Conservation (phyloP, 164 flowering plant species). For the Akebia trifoliata region DNA sequence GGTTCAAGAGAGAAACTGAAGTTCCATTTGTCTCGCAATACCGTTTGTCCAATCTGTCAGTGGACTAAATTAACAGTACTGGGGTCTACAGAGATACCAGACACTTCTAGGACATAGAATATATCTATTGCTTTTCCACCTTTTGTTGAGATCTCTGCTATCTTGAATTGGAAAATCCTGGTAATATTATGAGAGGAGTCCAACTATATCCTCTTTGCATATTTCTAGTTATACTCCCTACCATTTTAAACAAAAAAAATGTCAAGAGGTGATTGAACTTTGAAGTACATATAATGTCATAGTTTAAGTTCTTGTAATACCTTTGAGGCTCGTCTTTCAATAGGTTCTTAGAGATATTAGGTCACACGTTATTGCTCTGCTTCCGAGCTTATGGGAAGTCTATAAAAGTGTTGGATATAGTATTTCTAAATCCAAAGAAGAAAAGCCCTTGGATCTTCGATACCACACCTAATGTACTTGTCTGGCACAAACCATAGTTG, state of each 20-base stretch:
- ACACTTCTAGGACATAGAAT: conserved; percentile 70
- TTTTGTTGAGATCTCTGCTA: conserved; percentile 77
- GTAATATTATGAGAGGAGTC: conserved; percentile 66
- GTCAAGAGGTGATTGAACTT: no score
- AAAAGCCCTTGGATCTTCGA: conserved; percentile 28
- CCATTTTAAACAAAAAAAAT: conserved; percentile 7
- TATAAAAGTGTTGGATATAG: conserved; percentile 51
- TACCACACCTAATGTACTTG: conserved; percentile 23
- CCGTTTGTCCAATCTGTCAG: conserved; percentile 51
- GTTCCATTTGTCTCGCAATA: conserved; percentile 48
- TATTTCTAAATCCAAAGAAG: conserved; percentile 33
- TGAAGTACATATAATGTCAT: no score
- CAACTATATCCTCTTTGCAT: conserved; percentile 56
- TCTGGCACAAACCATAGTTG: conserved; percentile 44
- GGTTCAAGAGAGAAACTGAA: conserved; percentile 24
- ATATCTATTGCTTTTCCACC: conserved; percentile 64
- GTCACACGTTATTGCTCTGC: conserved; percentile 44
- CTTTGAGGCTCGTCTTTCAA: conserved; percentile 43
- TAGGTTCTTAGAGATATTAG: conserved; percentile 47
- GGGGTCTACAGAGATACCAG: conserved; percentile 68
- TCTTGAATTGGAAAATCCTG: conserved; percentile 62
- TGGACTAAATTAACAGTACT: conserved; percentile 62
- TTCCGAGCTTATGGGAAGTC: conserved; percentile 47
- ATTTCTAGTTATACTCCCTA: conserved; percentile 80
- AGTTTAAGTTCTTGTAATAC: no score